phyloP scores from a whole-genome alignment of 768 basidiomycete genomes.

The Rubroboletus pulcherrimus region DNA sequence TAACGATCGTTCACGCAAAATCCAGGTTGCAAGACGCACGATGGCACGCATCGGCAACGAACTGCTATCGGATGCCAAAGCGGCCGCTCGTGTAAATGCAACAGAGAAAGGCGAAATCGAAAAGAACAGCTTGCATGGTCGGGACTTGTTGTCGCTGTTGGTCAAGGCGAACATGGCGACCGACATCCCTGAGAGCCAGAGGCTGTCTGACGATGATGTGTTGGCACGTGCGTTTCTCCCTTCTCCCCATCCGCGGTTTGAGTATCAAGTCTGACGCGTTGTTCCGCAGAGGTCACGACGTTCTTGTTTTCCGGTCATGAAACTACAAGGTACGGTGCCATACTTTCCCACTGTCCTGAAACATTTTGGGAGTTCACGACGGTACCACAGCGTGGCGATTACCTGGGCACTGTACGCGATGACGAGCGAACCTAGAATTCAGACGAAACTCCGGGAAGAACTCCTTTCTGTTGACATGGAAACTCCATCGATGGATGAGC shows the following conservation, averaged over 20 bases:
- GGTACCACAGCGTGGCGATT: slow-evolving; percentile 32
- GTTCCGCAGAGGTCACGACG: slow-evolving; percentile 50
- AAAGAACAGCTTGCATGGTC: slow-evolving; percentile 33
- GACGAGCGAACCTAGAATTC: slow-evolving; percentile 23
- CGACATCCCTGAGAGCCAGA: slow-evolving; percentile 51
- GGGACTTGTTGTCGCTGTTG: slow-evolving; percentile 60
- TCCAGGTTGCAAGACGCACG: slow-evolving; percentile 32
- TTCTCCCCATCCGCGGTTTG: neutral
- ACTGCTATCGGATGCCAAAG: slow-evolving; percentile 48
- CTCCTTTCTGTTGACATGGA: slow-evolving; percentile 48
- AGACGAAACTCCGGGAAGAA: slow-evolving; percentile 58
- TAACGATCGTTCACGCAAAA: slow-evolving; percentile 13
- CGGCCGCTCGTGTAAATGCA: slow-evolving; percentile 24
- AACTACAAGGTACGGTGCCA: too few species aligned
- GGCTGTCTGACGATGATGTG: slow-evolving; percentile 62
- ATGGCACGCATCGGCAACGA: slow-evolving; percentile 50
- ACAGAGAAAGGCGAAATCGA: slow-evolving; percentile 30
- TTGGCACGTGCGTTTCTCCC: slow-evolving; percentile 40
- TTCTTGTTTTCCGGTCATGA: slow-evolving; percentile 37
- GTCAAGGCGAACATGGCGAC: slow-evolving; percentile 21
- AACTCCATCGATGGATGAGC: slow-evolving; percentile 64
- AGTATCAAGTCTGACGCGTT: neutral
- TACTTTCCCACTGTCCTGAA: neutral
- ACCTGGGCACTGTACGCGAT: slow-evolving; percentile 43
- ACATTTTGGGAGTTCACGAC: neutral